Evolutionary conservation across 208 protist genomes (phyloP), one percentile per base, ranked within the genome.

Genomic region (Novymonas esmeraldas): DNA sequence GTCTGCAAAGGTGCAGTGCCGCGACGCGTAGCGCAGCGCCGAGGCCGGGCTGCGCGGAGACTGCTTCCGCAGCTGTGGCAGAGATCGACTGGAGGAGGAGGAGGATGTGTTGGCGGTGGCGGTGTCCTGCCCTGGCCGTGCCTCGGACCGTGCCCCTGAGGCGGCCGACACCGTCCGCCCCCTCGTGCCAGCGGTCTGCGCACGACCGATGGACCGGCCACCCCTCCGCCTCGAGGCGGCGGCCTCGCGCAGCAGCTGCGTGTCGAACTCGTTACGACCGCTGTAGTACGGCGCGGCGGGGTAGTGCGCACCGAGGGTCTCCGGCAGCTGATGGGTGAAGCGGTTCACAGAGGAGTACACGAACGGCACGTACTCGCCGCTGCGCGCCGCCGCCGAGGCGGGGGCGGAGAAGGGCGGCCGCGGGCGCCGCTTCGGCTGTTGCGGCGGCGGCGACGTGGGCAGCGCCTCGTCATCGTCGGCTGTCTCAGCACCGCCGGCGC

Each of bases 301-400:
- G 46, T 56, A 66, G 38, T 58, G 63, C 33, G 26, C 59, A 24
- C 56, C 64, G 39, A 64, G 20, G 6, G 63, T 77, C 39, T 39
- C 20, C 16, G 66, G 57, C 20, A 77, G 31, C 31, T 55, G 64
- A 34, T 66, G 44, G 34, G 54, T 64, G 49, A 59, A 5, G 38
- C 7, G 46, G 39, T 68, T 77, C 20, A 69, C 64, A 20, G 63
- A 77, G 14, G 63, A 71, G 64, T 70, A 66, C 7, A 69, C 39
- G 29, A 59, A 62, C 45, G 64, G 57, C 6, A 4, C 34, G 24
- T 46, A 14, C 4, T 55, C 50, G 28, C 26, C 28, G n/a, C 33
- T 16, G 62, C n/a, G 34, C 18, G 26, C 36, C 1, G 20, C 18
- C n/a, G 20, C 14, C 14, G 51, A 36, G 26, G 1, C 1, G 0